A percentile compares a stretch with the other conserved stretches of the same genome.
Conservation (phyloP, 495 filamentous ascomycete genomes). For the Physcia stellaris region DNA sequence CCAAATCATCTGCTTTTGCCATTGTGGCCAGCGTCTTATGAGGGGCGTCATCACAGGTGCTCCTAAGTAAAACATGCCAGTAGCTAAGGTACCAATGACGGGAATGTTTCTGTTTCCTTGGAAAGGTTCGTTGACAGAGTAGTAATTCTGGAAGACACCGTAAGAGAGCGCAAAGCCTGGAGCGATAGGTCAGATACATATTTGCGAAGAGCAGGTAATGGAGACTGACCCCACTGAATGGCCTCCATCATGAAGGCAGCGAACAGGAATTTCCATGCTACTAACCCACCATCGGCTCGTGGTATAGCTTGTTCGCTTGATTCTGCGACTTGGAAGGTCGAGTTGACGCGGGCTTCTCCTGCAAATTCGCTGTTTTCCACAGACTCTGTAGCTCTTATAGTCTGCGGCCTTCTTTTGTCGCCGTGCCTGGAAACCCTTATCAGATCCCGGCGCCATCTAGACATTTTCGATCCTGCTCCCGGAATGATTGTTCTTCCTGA, state of each 20-base stretch:
- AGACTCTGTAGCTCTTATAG: no score
- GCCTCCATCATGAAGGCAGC: constrained; percentile 48
- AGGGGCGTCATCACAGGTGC: constrained; percentile 26
- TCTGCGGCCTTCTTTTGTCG: no score
- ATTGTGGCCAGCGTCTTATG: constrained; percentile 13
- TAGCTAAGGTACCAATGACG: constrained; percentile 24
- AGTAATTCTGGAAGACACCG: constrained; percentile 37
- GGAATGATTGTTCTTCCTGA: no score
- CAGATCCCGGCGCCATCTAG: no score
- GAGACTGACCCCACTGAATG: constrained; percentile 43
- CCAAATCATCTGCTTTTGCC: constrained; percentile 16
- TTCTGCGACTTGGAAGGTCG: constrained; percentile 6
- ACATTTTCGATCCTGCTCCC: no score
- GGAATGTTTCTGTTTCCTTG: constrained; percentile 14
- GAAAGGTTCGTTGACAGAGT: constrained; percentile 26
- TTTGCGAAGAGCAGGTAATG: not conserved
- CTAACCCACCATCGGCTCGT: constrained; percentile 41
- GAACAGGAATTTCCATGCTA: constrained; percentile 49
- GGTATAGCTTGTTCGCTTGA: constrained; percentile 23
- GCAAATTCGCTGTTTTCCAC: no score
- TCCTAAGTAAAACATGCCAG: constrained; percentile 34
- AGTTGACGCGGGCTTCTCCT: no score
- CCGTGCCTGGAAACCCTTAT: no score
- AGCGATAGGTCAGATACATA: not conserved
- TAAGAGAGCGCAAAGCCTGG: constrained; percentile 42